These are phyloP conservation scores for Deuterostichococcus epilithicus DNA, from an alignment of 139 green algal species.

Conservation along the genomic window DNA sequence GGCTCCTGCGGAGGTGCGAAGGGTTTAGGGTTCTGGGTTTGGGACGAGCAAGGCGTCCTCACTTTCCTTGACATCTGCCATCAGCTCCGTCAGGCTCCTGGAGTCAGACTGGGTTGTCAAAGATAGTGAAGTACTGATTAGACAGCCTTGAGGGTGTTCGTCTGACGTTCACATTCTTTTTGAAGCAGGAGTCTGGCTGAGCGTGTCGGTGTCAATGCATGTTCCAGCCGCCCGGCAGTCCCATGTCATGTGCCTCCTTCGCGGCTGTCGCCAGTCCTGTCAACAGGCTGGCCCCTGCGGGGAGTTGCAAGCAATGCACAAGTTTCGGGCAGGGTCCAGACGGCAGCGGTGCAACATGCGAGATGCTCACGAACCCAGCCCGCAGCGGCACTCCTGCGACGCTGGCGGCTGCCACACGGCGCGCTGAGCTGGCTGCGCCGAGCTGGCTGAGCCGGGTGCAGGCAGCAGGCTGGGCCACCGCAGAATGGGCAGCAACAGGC, in stretches of 20 bases:
- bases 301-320: too few species aligned
- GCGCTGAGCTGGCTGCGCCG: not conserved
- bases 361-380: too few species aligned
- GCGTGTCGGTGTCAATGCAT: not conserved
- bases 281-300: too few species aligned
- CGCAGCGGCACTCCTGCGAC: too few species aligned
- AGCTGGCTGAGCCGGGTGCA: not conserved
- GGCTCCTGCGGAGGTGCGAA: slow-evolving; percentile 18
- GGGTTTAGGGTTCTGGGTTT: slow-evolving; percentile 15
- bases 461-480: not conserved
- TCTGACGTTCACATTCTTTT: slow-evolving; percentile 5
- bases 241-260: too few species aligned
- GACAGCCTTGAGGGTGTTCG: not conserved
- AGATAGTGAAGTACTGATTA: not conserved
- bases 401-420: not conserved
- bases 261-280: too few species aligned
- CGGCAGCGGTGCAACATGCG: too few species aligned
- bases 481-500: not conserved
- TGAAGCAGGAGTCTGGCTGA: not conserved
- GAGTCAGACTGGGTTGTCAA: too few species aligned
- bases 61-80: slow-evolving; percentile 48
- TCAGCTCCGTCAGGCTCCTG: slow-evolving; percentile 49
- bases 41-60: slow-evolving; percentile 16
- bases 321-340: too few species aligned
- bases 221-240: not conserved